Conservation (phyloP, 345 rosid species). For the Stellera chamaejasme region DNA sequence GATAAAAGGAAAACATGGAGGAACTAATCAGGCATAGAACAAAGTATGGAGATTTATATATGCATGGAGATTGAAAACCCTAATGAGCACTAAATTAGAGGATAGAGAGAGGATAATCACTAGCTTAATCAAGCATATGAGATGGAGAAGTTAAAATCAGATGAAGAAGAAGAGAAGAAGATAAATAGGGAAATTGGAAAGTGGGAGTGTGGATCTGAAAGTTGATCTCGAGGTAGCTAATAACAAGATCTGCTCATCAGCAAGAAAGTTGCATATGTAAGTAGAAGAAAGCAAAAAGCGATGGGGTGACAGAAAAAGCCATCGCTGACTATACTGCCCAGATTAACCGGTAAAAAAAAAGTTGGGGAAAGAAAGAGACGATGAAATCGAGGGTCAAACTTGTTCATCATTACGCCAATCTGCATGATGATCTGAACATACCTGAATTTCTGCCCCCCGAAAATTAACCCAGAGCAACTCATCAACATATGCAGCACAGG, state of each 20-base stretch:
- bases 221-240: too few relatives aligned
- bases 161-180: conserved; percentile 22
- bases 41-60: too few relatives aligned
- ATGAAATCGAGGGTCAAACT: conserved; percentile 33
- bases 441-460: too few relatives aligned
- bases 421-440: conserved; percentile 12
- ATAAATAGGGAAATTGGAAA: conserved; percentile 43
- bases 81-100: conserved; percentile 13
- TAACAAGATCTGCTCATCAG: not conserved
- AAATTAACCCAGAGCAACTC: too few relatives aligned
- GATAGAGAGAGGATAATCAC: not conserved
- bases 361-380: conserved; percentile 41
- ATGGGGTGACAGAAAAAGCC: conserved; percentile 13
- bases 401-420: conserved; percentile 63
- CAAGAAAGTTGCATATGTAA: conserved; percentile 16
- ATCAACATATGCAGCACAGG: too few relatives aligned
- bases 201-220: conserved; percentile 11
- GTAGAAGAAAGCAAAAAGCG: conserved; percentile 28
- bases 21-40: too few relatives aligned
- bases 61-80: conserved; percentile 17
- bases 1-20: too few relatives aligned
- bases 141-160: conserved; percentile 15
- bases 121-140: too few relatives aligned
- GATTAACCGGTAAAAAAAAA: not conserved
- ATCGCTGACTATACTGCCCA: too few relatives aligned